Percentiles rank a stretch among this genome's conserved stretches.
These are phyloP conservation scores for Neurospora intermedia DNA, from an alignment of 495 filamentous ascomycete species.

Conservation along the genomic window DNA sequence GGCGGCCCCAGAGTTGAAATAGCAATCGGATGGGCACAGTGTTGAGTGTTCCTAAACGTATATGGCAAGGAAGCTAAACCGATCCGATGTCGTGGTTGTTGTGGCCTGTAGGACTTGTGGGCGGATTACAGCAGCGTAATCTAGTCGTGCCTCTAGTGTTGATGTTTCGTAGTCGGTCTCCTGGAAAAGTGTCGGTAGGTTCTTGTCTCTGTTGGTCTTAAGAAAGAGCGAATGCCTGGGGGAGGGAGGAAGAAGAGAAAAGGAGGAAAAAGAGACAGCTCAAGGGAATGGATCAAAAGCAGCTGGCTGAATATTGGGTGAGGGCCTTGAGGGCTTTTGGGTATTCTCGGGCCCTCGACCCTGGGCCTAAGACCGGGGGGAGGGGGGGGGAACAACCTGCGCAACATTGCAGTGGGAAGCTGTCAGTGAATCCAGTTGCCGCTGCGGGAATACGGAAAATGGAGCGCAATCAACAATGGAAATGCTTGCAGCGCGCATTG, in stretches of 20 bases:
- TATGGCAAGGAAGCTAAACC: neutral
- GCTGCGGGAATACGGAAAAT: neutral
- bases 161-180: neutral
- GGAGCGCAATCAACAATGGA: neutral
- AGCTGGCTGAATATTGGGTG: neutral
- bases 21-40: neutral
- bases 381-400: neutral
- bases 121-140: neutral
- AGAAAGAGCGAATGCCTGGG: neutral
- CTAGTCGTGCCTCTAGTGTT: neutral
- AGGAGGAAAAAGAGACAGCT: neutral
- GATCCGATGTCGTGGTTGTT: neutral
- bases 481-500: neutral
- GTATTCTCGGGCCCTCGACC: neutral
- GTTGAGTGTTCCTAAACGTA: neutral
- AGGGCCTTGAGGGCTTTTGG: neutral
- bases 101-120: neutral
- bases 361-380: neutral
- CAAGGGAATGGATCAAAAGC: neutral
- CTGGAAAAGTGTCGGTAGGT: neutral
- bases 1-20: slow-evolving; percentile 6
- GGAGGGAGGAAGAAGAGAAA: neutral
- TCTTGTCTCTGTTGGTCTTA: neutral
- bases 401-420: neutral
- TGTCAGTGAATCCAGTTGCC: neutral